A percentile compares a stretch with the other conserved stretches of the same genome.
Conservation (phyloP, 2,329 filamentous ascomycete species). For the Mycosphaerella sp. region DNA sequence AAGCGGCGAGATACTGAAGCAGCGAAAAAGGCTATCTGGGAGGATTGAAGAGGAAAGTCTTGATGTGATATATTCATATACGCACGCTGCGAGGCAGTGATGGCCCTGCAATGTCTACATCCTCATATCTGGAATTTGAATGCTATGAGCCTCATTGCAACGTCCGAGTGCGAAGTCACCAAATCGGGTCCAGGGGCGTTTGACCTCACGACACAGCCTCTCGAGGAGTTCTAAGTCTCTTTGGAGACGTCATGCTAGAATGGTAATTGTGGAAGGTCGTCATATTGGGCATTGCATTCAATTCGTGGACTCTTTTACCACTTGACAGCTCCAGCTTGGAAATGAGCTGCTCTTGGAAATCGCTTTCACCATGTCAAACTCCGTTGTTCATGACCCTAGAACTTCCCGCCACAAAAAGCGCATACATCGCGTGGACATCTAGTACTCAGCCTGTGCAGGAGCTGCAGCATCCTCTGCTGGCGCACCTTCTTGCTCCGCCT, state of each 20-base stretch:
- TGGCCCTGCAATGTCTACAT: too few relatives aligned
- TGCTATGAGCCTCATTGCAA: too few relatives aligned
- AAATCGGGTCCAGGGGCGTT: too few relatives aligned
- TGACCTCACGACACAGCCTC: too few relatives aligned
- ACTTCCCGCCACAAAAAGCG: slow-evolving; percentile 6
- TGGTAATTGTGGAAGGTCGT: not conserved
- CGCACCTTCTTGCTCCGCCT: slow-evolving; percentile 28
- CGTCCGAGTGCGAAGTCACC: too few relatives aligned
- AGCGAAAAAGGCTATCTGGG: slow-evolving; percentile 83
- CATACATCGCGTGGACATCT: slow-evolving; percentile 4
- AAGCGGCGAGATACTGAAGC: slow-evolving; percentile 61
- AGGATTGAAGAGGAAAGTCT: slow-evolving; percentile 45
- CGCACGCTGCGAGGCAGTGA: too few relatives aligned
- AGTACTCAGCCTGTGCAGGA: slow-evolving; percentile 11
- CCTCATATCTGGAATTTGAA: too few relatives aligned
- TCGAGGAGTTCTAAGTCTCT: too few relatives aligned
- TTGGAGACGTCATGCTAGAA: too few relatives aligned
- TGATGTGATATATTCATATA: too few relatives aligned
- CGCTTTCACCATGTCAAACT: slow-evolving; percentile 12
- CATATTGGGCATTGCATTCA: not conserved
- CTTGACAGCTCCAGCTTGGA: not conserved
- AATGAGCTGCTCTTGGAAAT: slow-evolving; percentile 1
- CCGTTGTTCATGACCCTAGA: slow-evolving; percentile 15
- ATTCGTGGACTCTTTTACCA: not conserved
- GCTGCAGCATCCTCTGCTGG: slow-evolving; percentile 22